phyloP scores from a whole-genome alignment of 2,329 filamentous ascomycete species.

The Alternaria sp. region DNA sequence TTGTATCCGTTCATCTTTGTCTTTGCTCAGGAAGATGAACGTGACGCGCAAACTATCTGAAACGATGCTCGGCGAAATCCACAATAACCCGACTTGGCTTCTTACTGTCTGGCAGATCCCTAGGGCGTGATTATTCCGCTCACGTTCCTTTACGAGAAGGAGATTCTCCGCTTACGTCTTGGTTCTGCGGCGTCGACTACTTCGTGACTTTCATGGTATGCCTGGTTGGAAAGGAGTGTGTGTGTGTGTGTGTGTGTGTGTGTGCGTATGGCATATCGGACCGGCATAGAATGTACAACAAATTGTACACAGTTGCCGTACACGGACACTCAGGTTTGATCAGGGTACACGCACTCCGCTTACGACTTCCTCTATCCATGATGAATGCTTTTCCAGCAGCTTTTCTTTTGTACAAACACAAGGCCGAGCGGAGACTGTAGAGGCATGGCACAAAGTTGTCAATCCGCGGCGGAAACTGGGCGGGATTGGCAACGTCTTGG shows the following conservation, averaged over 20 bases:
- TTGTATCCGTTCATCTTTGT: constrained; percentile 4
- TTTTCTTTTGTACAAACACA: not conserved
- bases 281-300: not conserved
- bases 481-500: constrained; percentile 13
- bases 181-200: not conserved
- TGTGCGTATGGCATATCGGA: not conserved
- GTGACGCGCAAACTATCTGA: constrained; percentile 1
- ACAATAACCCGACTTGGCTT: constrained; percentile 1
- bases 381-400: not conserved
- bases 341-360: not conserved
- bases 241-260: too few relatives aligned
- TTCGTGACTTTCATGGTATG: not conserved
- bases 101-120: not conserved
- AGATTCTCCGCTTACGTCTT: not conserved
- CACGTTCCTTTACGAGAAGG: not conserved
- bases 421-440: not conserved
- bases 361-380: not conserved
- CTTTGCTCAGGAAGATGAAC: not conserved
- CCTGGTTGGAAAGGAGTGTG: not conserved
- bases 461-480: constrained; percentile 7
- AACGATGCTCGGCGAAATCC: constrained; percentile 1
- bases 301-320: not conserved
- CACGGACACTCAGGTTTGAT: not conserved
- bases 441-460: not conserved
- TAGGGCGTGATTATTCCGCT: not conserved